phyloP scores from a whole-genome alignment of 1,284 basidiomycete species.

The Pascua guehoae region DNA sequence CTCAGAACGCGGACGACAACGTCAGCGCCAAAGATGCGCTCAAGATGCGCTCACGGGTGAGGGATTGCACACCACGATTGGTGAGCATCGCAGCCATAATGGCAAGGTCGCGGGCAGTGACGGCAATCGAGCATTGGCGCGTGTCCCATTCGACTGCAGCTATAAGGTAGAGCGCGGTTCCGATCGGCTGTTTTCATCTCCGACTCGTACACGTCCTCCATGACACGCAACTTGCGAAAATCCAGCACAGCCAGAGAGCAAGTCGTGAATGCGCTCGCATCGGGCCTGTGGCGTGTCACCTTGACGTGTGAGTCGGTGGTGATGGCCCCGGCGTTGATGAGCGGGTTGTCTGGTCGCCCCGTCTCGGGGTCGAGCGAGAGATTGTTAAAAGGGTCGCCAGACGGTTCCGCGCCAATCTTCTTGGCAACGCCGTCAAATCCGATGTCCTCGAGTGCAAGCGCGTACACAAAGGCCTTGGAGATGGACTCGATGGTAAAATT shows the following conservation, averaged over 20 bases:
- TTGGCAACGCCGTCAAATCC: constrained; percentile 6
- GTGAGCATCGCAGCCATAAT: constrained; percentile 15
- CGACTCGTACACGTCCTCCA: constrained; percentile 6
- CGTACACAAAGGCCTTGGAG: constrained; percentile 22
- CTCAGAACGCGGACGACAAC: constrained; percentile 9
- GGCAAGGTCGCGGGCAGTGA: constrained; percentile 14
- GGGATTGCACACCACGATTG: constrained; percentile 13
- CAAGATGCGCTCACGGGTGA: constrained; percentile 9
- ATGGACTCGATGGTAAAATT: constrained; percentile 18
- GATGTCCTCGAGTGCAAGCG: constrained; percentile 16
- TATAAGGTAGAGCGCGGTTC: constrained; percentile 9
- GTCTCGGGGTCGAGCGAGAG: constrained; percentile 14
- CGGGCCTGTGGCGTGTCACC: not conserved
- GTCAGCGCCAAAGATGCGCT: constrained; percentile 6
- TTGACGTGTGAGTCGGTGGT: constrained; percentile 7
- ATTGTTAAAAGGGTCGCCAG: constrained; percentile 20
- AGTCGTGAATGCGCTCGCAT: constrained; percentile 6
- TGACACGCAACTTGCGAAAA: constrained; percentile 6
- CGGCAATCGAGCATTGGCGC: constrained; percentile 11
- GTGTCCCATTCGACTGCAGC: constrained; percentile 10
- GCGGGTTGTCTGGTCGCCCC: constrained; percentile 13
- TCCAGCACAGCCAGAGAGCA: constrained; percentile 8
- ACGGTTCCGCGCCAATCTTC: constrained; percentile 16
- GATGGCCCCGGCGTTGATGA: constrained; percentile 21
- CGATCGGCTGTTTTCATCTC: constrained; percentile 9